These are phyloP conservation scores for Pyrenochaeta sp. DNA, from an alignment of 2,329 filamentous ascomycete species.

Conservation along the genomic window DNA sequence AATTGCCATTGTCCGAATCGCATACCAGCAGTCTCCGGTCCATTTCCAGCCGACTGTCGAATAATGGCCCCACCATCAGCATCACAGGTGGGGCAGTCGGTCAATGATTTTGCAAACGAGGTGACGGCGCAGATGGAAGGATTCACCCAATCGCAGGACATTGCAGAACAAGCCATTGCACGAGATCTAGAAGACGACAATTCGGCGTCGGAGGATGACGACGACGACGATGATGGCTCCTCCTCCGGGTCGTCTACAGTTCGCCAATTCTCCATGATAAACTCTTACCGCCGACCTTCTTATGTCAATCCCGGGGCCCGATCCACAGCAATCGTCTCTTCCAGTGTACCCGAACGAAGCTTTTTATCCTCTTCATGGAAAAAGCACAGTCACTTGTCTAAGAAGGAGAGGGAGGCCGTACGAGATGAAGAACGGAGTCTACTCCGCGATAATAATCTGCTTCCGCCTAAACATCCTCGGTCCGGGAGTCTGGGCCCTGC, in stretches of 20 bases:
- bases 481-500: conserved; percentile 40
- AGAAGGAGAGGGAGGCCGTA: conserved; percentile 62
- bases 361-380: conserved; percentile 31
- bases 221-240: conserved; percentile 59
- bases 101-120: conserved; percentile 30
- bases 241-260: conserved; percentile 56
- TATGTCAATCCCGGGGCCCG: conserved; percentile 77
- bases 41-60: background rate
- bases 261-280: conserved; percentile 61
- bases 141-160: conserved; percentile 38
- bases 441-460: conserved; percentile 67
- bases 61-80: conserved; percentile 28
- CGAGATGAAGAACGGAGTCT: conserved; percentile 66
- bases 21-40: no score
- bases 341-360: conserved; percentile 55
- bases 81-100: conserved; percentile 12
- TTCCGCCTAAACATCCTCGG: conserved; percentile 61
- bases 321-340: conserved; percentile 73
- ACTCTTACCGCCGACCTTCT: conserved; percentile 78
- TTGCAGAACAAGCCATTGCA: conserved; percentile 51
- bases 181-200: conserved; percentile 47
- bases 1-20: no score
- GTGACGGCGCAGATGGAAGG: conserved; percentile 42
- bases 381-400: conserved; percentile 56
- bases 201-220: conserved; percentile 63